Base-by-base conservation (phyloP, 2,329 filamentous ascomycete genomes). In the Hypoxylon sp. region DNA sequence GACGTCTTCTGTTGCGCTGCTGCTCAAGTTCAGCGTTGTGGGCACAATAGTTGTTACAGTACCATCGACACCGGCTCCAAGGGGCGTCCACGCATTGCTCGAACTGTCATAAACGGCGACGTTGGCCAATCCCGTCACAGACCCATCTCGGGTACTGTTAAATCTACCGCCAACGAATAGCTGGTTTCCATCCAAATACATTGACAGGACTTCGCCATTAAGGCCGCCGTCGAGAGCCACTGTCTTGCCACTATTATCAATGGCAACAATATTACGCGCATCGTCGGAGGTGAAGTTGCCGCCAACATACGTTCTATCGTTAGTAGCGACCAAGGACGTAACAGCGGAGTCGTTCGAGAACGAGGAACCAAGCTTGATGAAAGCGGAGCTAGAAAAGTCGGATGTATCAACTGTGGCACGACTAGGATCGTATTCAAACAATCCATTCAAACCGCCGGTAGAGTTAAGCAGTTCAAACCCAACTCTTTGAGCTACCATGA, bases 141-240 rank as follows among this genome's bases (percentile, higher is more conserved):
- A 85, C 50, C 86, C 86, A 60, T 88, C 85, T 24, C 84, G 84
- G 0, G 93, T 94, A 75, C 91, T 89, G 57, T 90, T 92, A 80
- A 99, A 99, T 59, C 89, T 88, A 53, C 96, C 96, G 17, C 93
- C 96, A 48, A 96, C 90, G 75, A 92, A 99, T 11, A 98, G 82
- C 35, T 81, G 83, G 17, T 88, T 87, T 58, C 85, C 88, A 62
- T 92, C 88, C 27, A 90, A 81, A 66, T 92, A 87, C 82, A 97
- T 88, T 11, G 89, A 86, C 61, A 87, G 80, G n/a, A 99, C 93
- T 66, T 89, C 86, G 1, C 89, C 90, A 74, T 99, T 94, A 42
- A 99, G 84, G 2, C 96, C 94, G 51, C 91, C 89, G 29, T 89
- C 89, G 1, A 89, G 82, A 19, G 89, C 80, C 65, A 92, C 81